Conservation (phyloP, 257 asterid genomes). For the Fraxinus excelsior region DNA sequence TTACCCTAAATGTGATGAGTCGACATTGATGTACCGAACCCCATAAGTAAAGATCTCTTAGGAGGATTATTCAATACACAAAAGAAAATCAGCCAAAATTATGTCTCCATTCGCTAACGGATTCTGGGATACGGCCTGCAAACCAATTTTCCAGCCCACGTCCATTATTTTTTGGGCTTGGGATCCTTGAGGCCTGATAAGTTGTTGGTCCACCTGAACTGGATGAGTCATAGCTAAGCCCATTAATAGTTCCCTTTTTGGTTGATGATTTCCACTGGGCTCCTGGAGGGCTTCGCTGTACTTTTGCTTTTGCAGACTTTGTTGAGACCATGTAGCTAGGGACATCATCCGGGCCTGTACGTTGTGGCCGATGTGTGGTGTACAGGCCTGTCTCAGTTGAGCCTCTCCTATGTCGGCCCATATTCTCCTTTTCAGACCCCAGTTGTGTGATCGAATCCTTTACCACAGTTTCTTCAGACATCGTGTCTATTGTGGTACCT, state of each 20-base stretch:
- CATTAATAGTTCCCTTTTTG: conserved; percentile 36
- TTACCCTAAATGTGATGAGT: background rate
- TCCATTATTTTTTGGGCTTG: conserved; percentile 43
- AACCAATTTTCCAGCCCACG: conserved; percentile 50
- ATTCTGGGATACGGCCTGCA: conserved; percentile 37
- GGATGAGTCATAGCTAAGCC: conserved; percentile 54
- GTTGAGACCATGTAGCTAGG: conserved; percentile 96
- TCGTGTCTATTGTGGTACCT: conserved; percentile 39
- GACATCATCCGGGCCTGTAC: conserved; percentile 8
- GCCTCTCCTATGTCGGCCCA: conserved; percentile 37
- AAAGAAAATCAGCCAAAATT: conserved; percentile 39
- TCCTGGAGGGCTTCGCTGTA: conserved; percentile 42
- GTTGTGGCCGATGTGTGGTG: conserved; percentile 27
- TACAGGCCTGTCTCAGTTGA: conserved; percentile 50
- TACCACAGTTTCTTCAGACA: conserved; percentile 57
- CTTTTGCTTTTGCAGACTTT: conserved; percentile 83
- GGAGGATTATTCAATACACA: background rate
- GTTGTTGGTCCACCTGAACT: conserved; percentile 60
- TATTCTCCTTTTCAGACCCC: conserved; percentile 19
- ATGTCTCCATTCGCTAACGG: conserved; percentile 43
- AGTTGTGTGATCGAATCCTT: conserved; percentile 29
- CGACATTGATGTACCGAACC: no score
- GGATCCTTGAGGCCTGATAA: conserved; percentile 66
- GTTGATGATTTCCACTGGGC: conserved; percentile 61
- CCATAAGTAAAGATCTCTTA: no score